These are phyloP conservation scores for Candida rishiriensis DNA, from an alignment of 805 yeast genomes.

Conservation along the genomic window DNA sequence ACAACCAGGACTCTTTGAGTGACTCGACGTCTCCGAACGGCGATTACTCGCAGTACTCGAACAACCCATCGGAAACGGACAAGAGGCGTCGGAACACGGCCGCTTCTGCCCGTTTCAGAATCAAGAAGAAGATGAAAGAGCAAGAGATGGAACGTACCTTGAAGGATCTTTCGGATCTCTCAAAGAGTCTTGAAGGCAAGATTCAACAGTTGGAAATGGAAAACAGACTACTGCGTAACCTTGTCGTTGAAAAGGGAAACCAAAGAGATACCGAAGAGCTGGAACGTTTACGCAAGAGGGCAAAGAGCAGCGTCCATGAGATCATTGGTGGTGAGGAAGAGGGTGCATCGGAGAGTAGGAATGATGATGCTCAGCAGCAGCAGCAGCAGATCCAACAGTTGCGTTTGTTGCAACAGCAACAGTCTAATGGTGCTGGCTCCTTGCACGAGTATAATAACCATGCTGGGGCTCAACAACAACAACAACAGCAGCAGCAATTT, in stretches of 20 bases:
- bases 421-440: not conserved
- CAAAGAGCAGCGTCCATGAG: slow-evolving; percentile 27
- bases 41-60: slow-evolving; percentile 1
- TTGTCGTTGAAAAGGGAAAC: slow-evolving; percentile 77
- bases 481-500: too few relatives aligned
- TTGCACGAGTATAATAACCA: too few relatives aligned
- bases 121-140: slow-evolving; percentile 88
- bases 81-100: slow-evolving; percentile 88
- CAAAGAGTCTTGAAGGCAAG: slow-evolving; percentile 61
- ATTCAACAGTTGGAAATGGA: slow-evolving; percentile 90
- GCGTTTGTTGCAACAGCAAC: too few relatives aligned
- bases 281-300: slow-evolving; percentile 47
- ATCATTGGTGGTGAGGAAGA: not conserved
- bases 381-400: too few relatives aligned
- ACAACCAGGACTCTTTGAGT: not conserved
- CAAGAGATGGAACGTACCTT: slow-evolving; percentile 82
- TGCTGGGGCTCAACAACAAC: too few relatives aligned
- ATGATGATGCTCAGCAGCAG: too few relatives aligned
- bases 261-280: slow-evolving; percentile 49
- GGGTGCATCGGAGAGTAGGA: too few relatives aligned
- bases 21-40: not conserved
- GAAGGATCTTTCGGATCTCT: slow-evolving; percentile 65
- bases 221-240: slow-evolving; percentile 74
- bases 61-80: slow-evolving; percentile 41
- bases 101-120: slow-evolving; percentile 89